Evolutionary conservation across 2,329 filamentous ascomycete species (phyloP), one percentile per base, ranked within the genome.

Genomic region (Fusarium sp.): DNA sequence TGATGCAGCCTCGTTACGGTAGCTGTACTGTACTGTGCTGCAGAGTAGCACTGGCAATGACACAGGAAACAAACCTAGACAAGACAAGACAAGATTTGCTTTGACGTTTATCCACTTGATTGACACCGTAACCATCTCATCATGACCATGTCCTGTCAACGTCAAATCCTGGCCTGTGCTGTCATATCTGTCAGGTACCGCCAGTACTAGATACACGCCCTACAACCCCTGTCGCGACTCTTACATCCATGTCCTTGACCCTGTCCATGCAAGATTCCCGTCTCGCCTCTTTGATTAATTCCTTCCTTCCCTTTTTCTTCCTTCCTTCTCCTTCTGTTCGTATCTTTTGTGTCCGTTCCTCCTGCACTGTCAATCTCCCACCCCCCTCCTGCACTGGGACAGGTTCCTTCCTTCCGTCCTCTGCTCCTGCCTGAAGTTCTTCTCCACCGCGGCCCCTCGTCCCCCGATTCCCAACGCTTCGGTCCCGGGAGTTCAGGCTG

Each of bases 401-500:
- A 37, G 34, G 27, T n/a, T 13, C 47, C 41, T 25, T 69, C 18
- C 22, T 60, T 60, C 57, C 47, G 40, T 14, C 14, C 20, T 65
- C 57, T 61, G 37, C 51, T 34, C 46, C 40, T 59, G 49, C 56
- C 63, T 32, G n/a, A 61, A 45, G 29, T 42, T 57, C 53, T 22
- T 32, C 61, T 48, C 67, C 71, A 61, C 63, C 53, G 13, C 34
- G 44, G 53, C 63, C 58, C 65, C 65, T 63, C 57, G 49, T 56
- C 34, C 63, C 65, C 69, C 65, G 54, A 65, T 58, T 72, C 68
- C 74, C 73, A 73, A 65, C 54, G 67, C 73, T 75, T 68, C 55
- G 74, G 74, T 72, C 73, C 73, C 68, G 73, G 73, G 66, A 69
- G 57, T 46, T 46, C 69, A 47, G 60, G 60, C 64, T 72, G 73